Conservation (phyloP, 2,329 filamentous ascomycete genomes). For the Arthrobotrys entomopaga region DNA sequence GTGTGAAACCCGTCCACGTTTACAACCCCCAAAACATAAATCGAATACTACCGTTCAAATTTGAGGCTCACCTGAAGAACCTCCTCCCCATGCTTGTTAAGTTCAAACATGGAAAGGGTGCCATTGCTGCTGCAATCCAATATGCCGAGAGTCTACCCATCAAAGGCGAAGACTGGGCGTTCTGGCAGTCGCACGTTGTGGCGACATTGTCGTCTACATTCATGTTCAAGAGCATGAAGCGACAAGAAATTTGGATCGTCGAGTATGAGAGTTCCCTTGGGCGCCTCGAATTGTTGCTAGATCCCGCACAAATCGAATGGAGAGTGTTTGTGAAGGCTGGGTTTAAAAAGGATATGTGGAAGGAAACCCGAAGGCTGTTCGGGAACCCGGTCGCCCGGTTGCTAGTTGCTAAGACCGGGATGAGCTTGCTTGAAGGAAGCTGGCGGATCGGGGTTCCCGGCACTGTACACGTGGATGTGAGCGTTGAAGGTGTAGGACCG, state of each 20-base stretch:
- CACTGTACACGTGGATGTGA: slow-evolving; percentile 59
- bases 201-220: slow-evolving; percentile 59
- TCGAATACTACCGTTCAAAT: slow-evolving; percentile 62
- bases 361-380: slow-evolving; percentile 28
- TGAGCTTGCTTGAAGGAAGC: slow-evolving; percentile 15
- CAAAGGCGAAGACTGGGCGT: slow-evolving; percentile 59
- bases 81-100: slow-evolving; percentile 63
- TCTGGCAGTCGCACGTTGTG: slow-evolving; percentile 60
- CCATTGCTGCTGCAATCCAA: slow-evolving; percentile 57
- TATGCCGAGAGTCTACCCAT: slow-evolving; percentile 52
- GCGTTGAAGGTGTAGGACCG: slow-evolving; percentile 61
- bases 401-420: slow-evolving; percentile 59
- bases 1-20: slow-evolving; percentile 66
- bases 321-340: slow-evolving; percentile 65
- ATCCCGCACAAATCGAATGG: slow-evolving; percentile 63
- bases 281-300: slow-evolving; percentile 62
- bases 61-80: slow-evolving; percentile 64
- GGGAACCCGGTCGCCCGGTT: slow-evolving; percentile 66
- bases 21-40: slow-evolving; percentile 58
- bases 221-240: slow-evolving; percentile 37
- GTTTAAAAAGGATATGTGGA: slow-evolving; percentile 20
- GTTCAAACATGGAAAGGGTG: slow-evolving; percentile 59
- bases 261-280: slow-evolving; percentile 63
- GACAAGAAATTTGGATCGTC: slow-evolving; percentile 62
- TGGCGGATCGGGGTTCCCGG: slow-evolving; percentile 41